Evolutionary conservation across 768 basidiomycete species (phyloP).

Genomic region (Gymnopilus dilepis): DNA sequence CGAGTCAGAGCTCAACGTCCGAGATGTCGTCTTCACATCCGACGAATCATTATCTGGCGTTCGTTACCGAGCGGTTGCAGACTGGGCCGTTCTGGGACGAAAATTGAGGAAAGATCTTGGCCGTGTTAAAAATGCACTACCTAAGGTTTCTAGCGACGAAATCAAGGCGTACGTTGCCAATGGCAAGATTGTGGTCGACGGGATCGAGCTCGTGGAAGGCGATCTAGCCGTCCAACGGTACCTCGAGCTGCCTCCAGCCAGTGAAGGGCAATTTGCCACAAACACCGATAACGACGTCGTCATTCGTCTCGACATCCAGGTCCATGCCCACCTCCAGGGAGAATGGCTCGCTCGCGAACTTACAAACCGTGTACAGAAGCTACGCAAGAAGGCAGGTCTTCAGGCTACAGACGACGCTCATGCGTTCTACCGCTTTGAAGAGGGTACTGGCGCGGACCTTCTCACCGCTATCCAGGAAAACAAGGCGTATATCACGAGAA

Average conservation of each 20-base stretch:
- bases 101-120: slow-evolving; percentile 92
- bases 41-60: slow-evolving; percentile 88
- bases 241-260: slow-evolving; percentile 73
- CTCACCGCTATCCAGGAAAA: slow-evolving; percentile 68
- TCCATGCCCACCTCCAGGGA: slow-evolving; percentile 83
- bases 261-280: slow-evolving; percentile 72
- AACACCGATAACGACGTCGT: slow-evolving; percentile 96
- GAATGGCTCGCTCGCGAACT: slow-evolving; percentile 92
- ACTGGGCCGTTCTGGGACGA: slow-evolving; percentile 93
- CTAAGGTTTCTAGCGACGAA: slow-evolving; percentile 78
- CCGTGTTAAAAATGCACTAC: slow-evolving; percentile 88
- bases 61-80: slow-evolving; percentile 89
- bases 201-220: slow-evolving; percentile 88
- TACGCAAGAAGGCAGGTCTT: slow-evolving; percentile 94
- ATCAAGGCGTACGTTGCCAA: slow-evolving; percentile 77
- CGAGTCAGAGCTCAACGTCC: slow-evolving; percentile 93
- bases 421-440: slow-evolving; percentile 83
- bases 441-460: slow-evolving; percentile 67
- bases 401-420: slow-evolving; percentile 95
- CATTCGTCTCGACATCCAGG: slow-evolving; percentile 87
- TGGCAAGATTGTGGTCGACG: slow-evolving; percentile 84
- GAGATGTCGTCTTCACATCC: slow-evolving; percentile 86
- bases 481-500: slow-evolving; percentile 71
- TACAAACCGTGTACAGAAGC: slow-evolving; percentile 91
- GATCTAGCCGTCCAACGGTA: slow-evolving; percentile 92